These are phyloP conservation scores for Botryotinia narcissicola DNA, from an alignment of 2,329 filamentous ascomycete genomes.

Conservation along the genomic window DNA sequence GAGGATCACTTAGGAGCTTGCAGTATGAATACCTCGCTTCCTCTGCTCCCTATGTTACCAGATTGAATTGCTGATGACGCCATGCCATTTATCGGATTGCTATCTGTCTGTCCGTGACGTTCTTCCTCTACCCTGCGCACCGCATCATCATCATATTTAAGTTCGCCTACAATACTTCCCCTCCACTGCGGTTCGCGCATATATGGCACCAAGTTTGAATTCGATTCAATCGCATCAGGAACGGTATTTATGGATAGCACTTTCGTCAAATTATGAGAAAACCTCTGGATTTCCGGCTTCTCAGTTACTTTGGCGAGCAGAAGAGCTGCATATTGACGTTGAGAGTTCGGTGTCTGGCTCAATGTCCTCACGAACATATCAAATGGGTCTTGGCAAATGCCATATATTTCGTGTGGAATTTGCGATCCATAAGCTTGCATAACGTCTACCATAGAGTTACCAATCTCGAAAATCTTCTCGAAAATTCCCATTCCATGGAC, in stretches of 20 bases:
- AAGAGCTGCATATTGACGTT: constrained; percentile 45
- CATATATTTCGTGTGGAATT: constrained; percentile 29
- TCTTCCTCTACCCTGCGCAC: not conserved
- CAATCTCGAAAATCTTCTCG: constrained; percentile 51
- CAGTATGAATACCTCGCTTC: not conserved
- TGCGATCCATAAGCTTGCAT: constrained; percentile 40
- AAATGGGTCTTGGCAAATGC: constrained; percentile 43
- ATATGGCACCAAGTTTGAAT: not conserved
- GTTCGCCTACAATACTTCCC: constrained; percentile 32
- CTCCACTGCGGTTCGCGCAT: constrained; percentile 23
- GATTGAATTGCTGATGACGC: not conserved
- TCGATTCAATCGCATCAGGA: not conserved
- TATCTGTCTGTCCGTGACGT: not conserved
- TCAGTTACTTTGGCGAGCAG: constrained; percentile 45
- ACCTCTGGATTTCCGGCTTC: constrained; percentile 39
- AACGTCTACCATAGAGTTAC: constrained; percentile 45
- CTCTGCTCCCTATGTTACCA: not conserved
- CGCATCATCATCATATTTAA: constrained; percentile 10
- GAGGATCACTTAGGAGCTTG: not conserved
- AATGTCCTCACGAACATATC: constrained; percentile 47
- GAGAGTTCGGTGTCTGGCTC: constrained; percentile 46
- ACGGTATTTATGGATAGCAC: constrained; percentile 12
- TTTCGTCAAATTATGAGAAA: constrained; percentile 24
- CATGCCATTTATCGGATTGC: not conserved
- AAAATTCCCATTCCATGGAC: constrained; percentile 51